Conservation (phyloP, 1,284 basidiomycete species). For the Sphagnurus paluster region DNA sequence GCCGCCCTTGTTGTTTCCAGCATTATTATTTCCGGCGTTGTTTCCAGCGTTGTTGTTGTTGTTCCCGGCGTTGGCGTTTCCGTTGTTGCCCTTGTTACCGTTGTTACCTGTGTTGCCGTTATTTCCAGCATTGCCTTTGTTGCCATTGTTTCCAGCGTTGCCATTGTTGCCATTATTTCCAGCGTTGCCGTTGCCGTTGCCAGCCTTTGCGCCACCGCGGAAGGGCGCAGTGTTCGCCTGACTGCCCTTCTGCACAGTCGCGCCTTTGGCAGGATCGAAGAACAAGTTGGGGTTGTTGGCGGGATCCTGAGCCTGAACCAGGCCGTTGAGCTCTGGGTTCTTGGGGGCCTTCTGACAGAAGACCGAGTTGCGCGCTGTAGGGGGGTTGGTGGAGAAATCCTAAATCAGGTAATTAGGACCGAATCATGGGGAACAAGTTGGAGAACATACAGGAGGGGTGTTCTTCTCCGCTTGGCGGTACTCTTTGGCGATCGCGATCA, state of each 20-base stretch:
- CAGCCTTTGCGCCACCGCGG: slow-evolving; percentile 20
- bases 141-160: too few species aligned
- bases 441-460: slow-evolving; percentile 52
- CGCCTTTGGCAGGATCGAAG: slow-evolving; percentile 51
- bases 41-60: too few species aligned
- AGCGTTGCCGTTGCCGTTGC: background rate
- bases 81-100: too few species aligned
- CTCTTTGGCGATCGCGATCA: slow-evolving; percentile 55
- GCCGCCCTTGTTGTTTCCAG: slow-evolving; percentile 5
- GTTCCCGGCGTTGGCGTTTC: too few species aligned
- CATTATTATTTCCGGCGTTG: background rate
- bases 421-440: background rate
- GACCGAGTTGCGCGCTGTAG: slow-evolving; percentile 48
- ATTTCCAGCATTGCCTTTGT: background rate
- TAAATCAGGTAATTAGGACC: slow-evolving; percentile 18
- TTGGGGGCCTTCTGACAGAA: slow-evolving; percentile 52
- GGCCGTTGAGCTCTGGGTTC: slow-evolving; percentile 45
- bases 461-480: slow-evolving; percentile 66
- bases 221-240: slow-evolving; percentile 57
- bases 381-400: slow-evolving; percentile 57
- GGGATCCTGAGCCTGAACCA: slow-evolving; percentile 53
- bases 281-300: slow-evolving; percentile 51
- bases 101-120: background rate
- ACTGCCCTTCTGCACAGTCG: slow-evolving; percentile 47
- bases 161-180: too few species aligned